Evolutionary conservation across 768 basidiomycete genomes (phyloP).

Genomic region (Lactifluus echinatus): DNA sequence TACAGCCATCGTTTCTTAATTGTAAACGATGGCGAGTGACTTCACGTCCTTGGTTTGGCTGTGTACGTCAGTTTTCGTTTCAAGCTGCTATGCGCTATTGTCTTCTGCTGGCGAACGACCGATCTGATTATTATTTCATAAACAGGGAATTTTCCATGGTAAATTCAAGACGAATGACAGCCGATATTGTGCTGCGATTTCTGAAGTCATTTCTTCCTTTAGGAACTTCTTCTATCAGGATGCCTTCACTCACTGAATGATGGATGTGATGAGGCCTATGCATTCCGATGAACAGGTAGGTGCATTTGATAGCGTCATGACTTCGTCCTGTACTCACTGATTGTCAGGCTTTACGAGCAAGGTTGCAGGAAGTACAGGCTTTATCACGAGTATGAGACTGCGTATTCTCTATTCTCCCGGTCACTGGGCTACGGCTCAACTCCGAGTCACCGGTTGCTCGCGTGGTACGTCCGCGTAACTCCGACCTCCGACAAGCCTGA

Average conservation of each 20-base stretch:
- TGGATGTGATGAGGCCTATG: not conserved
- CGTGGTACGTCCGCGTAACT: not conserved
- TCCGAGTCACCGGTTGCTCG: not conserved
- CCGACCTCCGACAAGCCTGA: not conserved
- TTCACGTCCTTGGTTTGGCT: not conserved
- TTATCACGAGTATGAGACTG: not conserved
- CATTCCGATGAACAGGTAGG: not conserved
- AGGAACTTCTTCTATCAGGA: not conserved
- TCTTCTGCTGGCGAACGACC: not conserved
- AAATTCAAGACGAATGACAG: not conserved
- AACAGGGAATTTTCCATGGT: not conserved
- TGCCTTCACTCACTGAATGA: not conserved
- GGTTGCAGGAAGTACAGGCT: not conserved
- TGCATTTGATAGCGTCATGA: not conserved
- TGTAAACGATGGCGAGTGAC: not conserved
- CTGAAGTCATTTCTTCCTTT: not conserved
- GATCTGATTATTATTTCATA: not conserved
- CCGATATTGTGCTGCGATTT: not conserved
- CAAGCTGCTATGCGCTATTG: not conserved
- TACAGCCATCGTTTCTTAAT: not conserved
- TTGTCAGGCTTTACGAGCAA: not conserved
- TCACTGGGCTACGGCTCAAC: conserved; percentile 12
- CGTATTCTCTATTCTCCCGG: conserved; percentile 16
- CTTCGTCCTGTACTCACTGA: not conserved
- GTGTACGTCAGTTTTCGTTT: not conserved